A percentile compares a stretch with the other conserved stretches of the same genome.
Evolutionary conservation across 192 early-diverging fungal genomes (phyloP).

Genomic region (Podila verticillata): DNA sequence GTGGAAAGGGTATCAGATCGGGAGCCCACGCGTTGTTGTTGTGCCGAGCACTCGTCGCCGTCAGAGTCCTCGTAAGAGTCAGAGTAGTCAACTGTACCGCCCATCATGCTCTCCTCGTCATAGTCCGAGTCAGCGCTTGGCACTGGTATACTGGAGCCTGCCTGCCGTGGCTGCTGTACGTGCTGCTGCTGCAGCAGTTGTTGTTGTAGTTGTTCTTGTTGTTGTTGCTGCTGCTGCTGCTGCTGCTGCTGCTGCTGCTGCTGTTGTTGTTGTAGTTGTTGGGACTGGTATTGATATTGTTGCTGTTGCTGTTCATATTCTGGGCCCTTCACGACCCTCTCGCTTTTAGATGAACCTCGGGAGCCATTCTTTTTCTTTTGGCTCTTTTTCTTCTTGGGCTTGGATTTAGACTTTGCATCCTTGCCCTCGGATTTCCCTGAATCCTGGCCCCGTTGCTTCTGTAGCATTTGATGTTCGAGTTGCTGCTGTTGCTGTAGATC

Average conservation of each 20-base stretch:
- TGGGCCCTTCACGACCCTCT: conserved; percentile 1
- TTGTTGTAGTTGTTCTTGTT: conserved; percentile 9
- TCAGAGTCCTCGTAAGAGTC: neutral
- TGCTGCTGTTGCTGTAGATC: conserved; percentile 50
- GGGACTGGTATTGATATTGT: conserved; percentile 2
- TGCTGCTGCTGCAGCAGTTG: conserved; percentile 8
- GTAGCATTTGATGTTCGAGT: conserved; percentile 9
- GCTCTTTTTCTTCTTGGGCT: conserved; percentile 20
- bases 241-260: conserved; percentile 20
- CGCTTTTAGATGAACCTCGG: conserved; percentile 8
- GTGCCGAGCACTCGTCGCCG: neutral
- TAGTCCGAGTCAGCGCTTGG: neutral
- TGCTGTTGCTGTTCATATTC: conserved; percentile 5
- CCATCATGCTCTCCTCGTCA: neutral
- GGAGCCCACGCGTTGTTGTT: conserved; percentile 10
- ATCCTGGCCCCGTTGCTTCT: conserved; percentile 20
- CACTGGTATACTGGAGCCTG: neutral
- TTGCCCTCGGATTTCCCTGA: conserved; percentile 3
- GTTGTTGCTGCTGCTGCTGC: conserved; percentile 11
- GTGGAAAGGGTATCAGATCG: conserved; percentile 23
- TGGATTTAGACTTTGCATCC: conserved; percentile 2
- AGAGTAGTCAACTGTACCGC: neutral
- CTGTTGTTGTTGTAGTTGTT: conserved; percentile 16
- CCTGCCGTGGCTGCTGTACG: neutral
- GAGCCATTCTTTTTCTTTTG: conserved; percentile 29